Conservation (phyloP, 441 rosid genomes). For the Daphne laureola region DNA sequence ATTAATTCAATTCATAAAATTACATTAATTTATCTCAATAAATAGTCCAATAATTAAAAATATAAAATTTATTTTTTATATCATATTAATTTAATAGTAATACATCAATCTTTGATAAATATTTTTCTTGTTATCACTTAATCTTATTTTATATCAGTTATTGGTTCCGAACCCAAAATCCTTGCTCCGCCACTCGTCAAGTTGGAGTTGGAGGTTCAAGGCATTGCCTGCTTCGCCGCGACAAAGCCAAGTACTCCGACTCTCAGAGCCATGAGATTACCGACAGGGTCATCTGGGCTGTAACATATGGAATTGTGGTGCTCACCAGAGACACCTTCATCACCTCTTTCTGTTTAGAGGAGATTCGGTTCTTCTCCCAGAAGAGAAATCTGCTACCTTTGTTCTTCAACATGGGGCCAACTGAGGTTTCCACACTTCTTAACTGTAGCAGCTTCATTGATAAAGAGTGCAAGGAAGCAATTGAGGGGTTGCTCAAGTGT, state of each 20-base stretch:
- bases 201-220: slow-evolving; percentile 88
- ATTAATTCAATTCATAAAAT: too few relatives aligned
- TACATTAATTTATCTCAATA: too few relatives aligned
- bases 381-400: slow-evolving; percentile 84
- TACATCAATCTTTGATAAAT: too few relatives aligned
- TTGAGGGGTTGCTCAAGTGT: slow-evolving; percentile 58
- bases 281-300: slow-evolving; percentile 77
- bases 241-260: slow-evolving; percentile 71
- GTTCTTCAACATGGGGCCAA: slow-evolving; percentile 61
- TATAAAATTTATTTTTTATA: too few relatives aligned
- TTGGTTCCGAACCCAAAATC: too few relatives aligned
- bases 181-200: too few relatives aligned
- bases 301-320: slow-evolving; percentile 69
- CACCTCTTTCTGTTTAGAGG: slow-evolving; percentile 67
- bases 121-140: too few relatives aligned
- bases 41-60: too few relatives aligned
- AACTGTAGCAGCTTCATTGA: slow-evolving; percentile 59
- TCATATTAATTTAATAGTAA: too few relatives aligned
- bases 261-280: slow-evolving; percentile 82
- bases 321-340: slow-evolving; percentile 56
- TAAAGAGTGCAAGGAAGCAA: slow-evolving; percentile 72
- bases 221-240: slow-evolving; percentile 91
- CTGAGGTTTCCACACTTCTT: slow-evolving; percentile 47
- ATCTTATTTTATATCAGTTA: too few relatives aligned
- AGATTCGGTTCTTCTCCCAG: slow-evolving; percentile 79